phyloP scores from a whole-genome alignment of 2,329 filamentous ascomycete genomes.

The Teratosphaeria gauchensis region DNA sequence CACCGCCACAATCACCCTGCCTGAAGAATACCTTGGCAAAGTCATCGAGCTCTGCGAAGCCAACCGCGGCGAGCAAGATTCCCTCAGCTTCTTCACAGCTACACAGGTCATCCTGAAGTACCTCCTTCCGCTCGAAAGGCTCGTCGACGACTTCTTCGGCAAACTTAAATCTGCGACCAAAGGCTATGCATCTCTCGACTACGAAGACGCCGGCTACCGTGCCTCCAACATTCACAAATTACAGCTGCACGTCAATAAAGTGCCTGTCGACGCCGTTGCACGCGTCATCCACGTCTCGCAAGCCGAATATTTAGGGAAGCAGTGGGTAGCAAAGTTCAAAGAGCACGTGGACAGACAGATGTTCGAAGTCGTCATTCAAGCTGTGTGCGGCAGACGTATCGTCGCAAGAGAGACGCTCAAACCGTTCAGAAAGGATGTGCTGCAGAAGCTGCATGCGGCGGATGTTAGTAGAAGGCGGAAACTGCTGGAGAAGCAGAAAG shows the following conservation, averaged over 20 bases:
- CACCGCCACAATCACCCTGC: conserved; percentile 74
- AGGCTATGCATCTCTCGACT: conserved; percentile 91
- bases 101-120: conserved; percentile 94
- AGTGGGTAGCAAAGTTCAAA: conserved; percentile 94
- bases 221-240: conserved; percentile 74
- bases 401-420: conserved; percentile 92
- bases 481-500: conserved; percentile 92
- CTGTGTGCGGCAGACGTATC: conserved; percentile 69
- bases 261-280: conserved; percentile 87
- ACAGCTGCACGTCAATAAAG: conserved; percentile 86
- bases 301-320: conserved; percentile 66
- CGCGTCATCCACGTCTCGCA: conserved; percentile 78
- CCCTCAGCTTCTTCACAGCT: conserved; percentile 81
- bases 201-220: conserved; percentile 88
- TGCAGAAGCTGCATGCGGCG: conserved; percentile 84
- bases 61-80: conserved; percentile 78
- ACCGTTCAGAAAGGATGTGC: conserved; percentile 89
- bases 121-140: conserved; percentile 72
- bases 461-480: conserved; percentile 78
- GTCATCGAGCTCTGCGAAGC: conserved; percentile 91
- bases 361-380: conserved; percentile 95
- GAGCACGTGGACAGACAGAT: conserved; percentile 93
- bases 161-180: conserved; percentile 91
- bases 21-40: conserved; percentile 85
- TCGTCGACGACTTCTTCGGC: conserved; percentile 96